phyloP scores from a whole-genome alignment of 352 stramenopile species.

The Phytophthora pluvialis region DNA sequence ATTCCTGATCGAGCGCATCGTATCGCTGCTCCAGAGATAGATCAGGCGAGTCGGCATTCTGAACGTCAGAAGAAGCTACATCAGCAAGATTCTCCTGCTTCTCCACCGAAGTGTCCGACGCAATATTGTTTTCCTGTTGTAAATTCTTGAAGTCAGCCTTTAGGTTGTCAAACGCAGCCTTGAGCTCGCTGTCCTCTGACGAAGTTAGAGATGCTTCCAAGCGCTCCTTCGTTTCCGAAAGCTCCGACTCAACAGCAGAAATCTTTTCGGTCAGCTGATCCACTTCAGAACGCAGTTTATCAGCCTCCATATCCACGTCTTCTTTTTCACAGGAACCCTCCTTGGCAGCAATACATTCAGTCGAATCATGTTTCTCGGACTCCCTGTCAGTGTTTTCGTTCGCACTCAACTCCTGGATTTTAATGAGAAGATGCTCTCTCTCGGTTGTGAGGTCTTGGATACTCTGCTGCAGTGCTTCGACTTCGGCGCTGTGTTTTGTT shows the following conservation, averaged over 20 bases:
- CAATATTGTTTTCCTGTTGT: constrained; percentile 11
- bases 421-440: constrained; percentile 32
- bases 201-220: constrained; percentile 8
- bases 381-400: constrained; percentile 24
- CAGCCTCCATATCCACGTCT: constrained; percentile 3
- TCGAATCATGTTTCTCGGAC: not conserved
- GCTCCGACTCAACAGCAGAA: constrained; percentile 13
- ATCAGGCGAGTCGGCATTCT: not conserved
- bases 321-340: constrained; percentile 23
- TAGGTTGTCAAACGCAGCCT: constrained; percentile 22
- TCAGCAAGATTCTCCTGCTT: constrained; percentile 1
- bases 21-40: constrained; percentile 14
- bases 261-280: constrained; percentile 22
- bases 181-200: constrained; percentile 8
- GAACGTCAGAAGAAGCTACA: not conserved
- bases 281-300: constrained; percentile 12
- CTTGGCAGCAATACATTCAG: constrained; percentile 14
- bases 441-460: constrained; percentile 40
- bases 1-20: constrained; percentile 28
- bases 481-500: constrained; percentile 34
- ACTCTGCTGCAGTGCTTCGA: constrained; percentile 38
- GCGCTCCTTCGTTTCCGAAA: constrained; percentile 20
- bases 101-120: constrained; percentile 1
- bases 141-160: constrained; percentile 10
- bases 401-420: constrained; percentile 30